phyloP scores from a whole-genome alignment of 768 basidiomycete genomes.

The Trametopsis cervina region DNA sequence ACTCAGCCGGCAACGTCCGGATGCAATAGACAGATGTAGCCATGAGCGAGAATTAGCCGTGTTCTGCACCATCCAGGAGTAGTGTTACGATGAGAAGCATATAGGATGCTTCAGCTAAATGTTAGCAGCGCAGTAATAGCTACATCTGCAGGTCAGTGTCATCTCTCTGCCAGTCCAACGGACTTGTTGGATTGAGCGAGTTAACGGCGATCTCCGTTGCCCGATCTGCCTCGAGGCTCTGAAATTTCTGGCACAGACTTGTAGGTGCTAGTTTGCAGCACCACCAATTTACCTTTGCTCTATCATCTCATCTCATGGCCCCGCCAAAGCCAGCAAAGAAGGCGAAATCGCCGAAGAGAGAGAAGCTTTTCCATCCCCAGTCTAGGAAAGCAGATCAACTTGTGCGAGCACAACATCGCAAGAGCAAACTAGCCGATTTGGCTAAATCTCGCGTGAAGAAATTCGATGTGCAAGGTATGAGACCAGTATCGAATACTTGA shows the following conservation, averaged over 20 bases:
- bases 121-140: too few species aligned
- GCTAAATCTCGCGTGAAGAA: conserved; percentile 52
- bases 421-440: conserved; percentile 54
- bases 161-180: too few species aligned
- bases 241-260: neutral
- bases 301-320: conserved; percentile 13
- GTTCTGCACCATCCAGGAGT: too few species aligned
- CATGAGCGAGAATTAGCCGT: too few species aligned
- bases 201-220: neutral
- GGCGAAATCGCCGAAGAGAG: conserved; percentile 43
- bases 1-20: too few species aligned
- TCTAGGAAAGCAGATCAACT: conserved; percentile 81
- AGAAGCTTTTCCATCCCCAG: conserved; percentile 77
- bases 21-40: too few species aligned
- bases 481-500: neutral
- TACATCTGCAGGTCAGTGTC: too few species aligned
- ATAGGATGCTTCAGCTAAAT: too few species aligned
- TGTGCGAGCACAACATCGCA: conserved; percentile 58
- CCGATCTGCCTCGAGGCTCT: neutral
- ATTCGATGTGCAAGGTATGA: conserved; percentile 45
- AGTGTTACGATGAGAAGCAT: too few species aligned
- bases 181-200: too few species aligned
- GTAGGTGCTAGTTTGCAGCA: too few species aligned
- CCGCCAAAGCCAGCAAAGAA: conserved; percentile 28
- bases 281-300: neutral